phyloP scores from a whole-genome alignment of 1,284 basidiomycete genomes.

The Microbotryum silenes-acaulis region DNA sequence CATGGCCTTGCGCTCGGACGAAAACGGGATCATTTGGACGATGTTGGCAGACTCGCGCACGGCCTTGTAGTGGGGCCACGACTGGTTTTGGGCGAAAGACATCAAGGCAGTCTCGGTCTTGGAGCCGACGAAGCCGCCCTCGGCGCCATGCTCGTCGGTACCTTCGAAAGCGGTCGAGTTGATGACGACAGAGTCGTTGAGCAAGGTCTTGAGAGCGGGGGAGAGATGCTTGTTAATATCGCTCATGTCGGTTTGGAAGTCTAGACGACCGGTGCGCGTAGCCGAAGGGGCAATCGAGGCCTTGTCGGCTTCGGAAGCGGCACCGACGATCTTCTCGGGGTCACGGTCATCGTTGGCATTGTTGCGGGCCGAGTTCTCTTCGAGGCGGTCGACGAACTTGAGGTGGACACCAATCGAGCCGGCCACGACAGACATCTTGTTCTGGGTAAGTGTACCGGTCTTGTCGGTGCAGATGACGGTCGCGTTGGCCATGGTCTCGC shows the following conservation, averaged over 20 bases:
- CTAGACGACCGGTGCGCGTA: conserved; percentile 42
- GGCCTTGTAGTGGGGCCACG: conserved; percentile 68
- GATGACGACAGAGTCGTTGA: conserved; percentile 81
- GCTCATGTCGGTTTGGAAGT: conserved; percentile 77
- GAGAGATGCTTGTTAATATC: conserved; percentile 60
- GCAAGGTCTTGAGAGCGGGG: conserved; percentile 56
- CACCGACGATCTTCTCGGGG: conserved; percentile 34
- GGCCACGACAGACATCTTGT: conserved; percentile 91
- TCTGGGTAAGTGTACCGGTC: conserved; percentile 66
- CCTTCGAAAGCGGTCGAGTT: conserved; percentile 97
- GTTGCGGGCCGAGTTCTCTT: conserved; percentile 64
- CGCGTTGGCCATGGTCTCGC: conserved; percentile 98
- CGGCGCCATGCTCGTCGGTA: conserved; percentile 56
- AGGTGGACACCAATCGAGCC: conserved; percentile 87
- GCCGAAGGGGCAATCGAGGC: neutral
- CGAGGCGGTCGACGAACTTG: conserved; percentile 78
- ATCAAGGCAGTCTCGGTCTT: conserved; percentile 95
- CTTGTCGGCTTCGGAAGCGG: conserved; percentile 22
- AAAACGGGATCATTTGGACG: conserved; percentile 90
- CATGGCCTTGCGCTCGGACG: conserved; percentile 92
- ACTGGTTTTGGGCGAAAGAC: conserved; percentile 75
- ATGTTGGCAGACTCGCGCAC: conserved; percentile 61
- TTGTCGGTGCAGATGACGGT: conserved; percentile 58
- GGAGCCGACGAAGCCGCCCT: conserved; percentile 72
- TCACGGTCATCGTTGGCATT: conserved; percentile 59